A percentile compares a stretch with the other conserved stretches of the same genome.
phyloP scores from a whole-genome alignment of 306 rosid species.

The Ziziphus jujuba region DNA sequence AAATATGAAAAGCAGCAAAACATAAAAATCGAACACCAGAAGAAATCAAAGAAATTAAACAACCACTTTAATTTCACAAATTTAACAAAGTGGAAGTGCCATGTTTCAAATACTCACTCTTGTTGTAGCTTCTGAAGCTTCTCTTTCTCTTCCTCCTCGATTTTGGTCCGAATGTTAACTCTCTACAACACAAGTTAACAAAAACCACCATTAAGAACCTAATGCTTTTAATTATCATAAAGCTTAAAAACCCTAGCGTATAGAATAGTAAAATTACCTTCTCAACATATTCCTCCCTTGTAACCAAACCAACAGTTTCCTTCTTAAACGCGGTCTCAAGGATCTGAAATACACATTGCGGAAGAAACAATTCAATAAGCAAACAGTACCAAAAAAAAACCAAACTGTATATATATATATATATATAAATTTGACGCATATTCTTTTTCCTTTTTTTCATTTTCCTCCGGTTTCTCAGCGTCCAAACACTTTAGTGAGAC shows the following conservation, averaged over 20 bases:
- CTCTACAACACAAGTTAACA: constrained; percentile 45
- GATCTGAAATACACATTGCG: constrained; percentile 50
- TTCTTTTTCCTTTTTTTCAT: neutral
- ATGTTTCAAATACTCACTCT: constrained; percentile 49
- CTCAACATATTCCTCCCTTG: constrained; percentile 91
- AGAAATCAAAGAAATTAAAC: neutral
- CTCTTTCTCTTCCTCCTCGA: constrained; percentile 99
- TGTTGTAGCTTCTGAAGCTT: constrained; percentile 92
- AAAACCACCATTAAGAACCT: neutral
- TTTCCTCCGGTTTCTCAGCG: neutral
- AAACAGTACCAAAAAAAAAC: neutral
- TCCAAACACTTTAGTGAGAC: neutral
- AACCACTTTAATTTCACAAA: neutral
- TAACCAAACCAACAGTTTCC: constrained; percentile 94
- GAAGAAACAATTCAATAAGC: neutral
- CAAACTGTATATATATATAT: too few relatives aligned
- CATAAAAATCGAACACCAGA: neutral
- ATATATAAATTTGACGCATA: neutral
- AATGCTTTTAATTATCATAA: neutral
- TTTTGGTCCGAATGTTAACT: constrained; percentile 79
- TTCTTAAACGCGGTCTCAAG: constrained; percentile 97
- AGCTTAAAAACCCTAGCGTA: neutral
- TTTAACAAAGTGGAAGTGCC: neutral
- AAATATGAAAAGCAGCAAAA: constrained; percentile 1
- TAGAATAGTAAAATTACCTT: constrained; percentile 48